phyloP scores from a whole-genome alignment of 2,329 filamentous ascomycete genomes.

The Stachybotrys elegans region DNA sequence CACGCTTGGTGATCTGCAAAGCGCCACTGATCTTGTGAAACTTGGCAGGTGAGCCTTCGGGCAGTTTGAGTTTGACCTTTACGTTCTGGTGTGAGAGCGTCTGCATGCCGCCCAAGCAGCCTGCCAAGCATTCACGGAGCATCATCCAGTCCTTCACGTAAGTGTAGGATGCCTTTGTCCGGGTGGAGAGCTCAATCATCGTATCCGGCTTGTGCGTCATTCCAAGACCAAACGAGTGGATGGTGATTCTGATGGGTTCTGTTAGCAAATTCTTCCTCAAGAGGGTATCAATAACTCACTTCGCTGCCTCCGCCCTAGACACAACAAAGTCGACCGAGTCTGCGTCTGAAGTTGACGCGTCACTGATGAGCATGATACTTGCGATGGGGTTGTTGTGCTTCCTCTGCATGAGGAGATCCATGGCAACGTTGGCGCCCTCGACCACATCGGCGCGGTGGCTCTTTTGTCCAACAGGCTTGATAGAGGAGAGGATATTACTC shows the following conservation, averaged over 20 bases:
- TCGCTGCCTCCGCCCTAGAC: conserved; percentile 91
- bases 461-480: conserved; percentile 93
- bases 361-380: conserved; percentile 93
- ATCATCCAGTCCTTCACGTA: conserved; percentile 99
- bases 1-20: conserved; percentile 91
- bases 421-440: conserved; percentile 94
- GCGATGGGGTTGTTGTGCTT: conserved; percentile 94
- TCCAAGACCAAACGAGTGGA: conserved; percentile 93
- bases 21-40: conserved; percentile 98
- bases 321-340: conserved; percentile 98
- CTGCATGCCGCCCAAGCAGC: conserved; percentile 86
- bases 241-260: conserved; percentile 65
- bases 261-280: conserved; percentile 16
- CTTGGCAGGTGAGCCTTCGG: conserved; percentile 94
- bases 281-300: conserved; percentile 51
- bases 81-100: conserved; percentile 97
- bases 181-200: conserved; percentile 93
- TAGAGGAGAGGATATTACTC: conserved; percentile 78
- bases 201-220: conserved; percentile 98
- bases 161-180: conserved; percentile 94
- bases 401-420: conserved; percentile 97
- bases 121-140: conserved; percentile 91
- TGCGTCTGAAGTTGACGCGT: conserved; percentile 88
- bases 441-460: conserved; percentile 94
- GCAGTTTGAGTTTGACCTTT: conserved; percentile 87